Base-by-base conservation (phyloP, 2,329 filamentous ascomycete genomes). In the Talaromyces sp. region DNA sequence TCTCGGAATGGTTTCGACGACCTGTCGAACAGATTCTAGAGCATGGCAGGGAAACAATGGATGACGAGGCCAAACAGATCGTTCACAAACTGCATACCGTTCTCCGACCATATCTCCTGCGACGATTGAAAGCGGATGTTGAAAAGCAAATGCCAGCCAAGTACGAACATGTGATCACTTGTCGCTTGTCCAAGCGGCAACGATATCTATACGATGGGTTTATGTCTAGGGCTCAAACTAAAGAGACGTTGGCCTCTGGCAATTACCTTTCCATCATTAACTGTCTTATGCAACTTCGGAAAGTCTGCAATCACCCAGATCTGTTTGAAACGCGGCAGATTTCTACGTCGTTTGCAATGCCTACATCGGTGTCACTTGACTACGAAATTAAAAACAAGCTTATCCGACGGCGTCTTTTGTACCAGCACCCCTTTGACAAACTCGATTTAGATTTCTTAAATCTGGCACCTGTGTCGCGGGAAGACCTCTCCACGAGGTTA, bases 111-210 rank as follows among this genome's bases (percentile, higher is more conserved):
- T 97, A 97, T 68, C 82, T 99, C 10, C 81, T 99, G 6, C 87
- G 94, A 53, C 86, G 94, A 57, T 78, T 99, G 58, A 99, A 99
- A 75, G 89, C 91, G 45, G 94, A 99, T 69, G 94, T 99, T 5
- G 95, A 99, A 76, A 97, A 97, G 76, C 94, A 99, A 71, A 96
- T 99, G 89, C 94, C 95, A 0, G 92, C 85, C 61, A 99, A 99
- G 72, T 96, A 96, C 69, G 95, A 99, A 72, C 92, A 97, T 68
- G 91, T 99, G 19, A 89, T 97, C 63, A 92, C 96, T 68, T 99
- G 94, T 73, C 89, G 93, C 45, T 80, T 99, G 4, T 97, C 93
- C 6, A 97, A 97, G 72, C 87, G 94, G 22, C 94, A 99, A 70
- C 86, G 94, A 43, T 94, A 96, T 73, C 78, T 99, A 8, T 99